Base-by-base conservation (phyloP, 2,329 filamentous ascomycete genomes). In the Fusarium subtropicale region DNA sequence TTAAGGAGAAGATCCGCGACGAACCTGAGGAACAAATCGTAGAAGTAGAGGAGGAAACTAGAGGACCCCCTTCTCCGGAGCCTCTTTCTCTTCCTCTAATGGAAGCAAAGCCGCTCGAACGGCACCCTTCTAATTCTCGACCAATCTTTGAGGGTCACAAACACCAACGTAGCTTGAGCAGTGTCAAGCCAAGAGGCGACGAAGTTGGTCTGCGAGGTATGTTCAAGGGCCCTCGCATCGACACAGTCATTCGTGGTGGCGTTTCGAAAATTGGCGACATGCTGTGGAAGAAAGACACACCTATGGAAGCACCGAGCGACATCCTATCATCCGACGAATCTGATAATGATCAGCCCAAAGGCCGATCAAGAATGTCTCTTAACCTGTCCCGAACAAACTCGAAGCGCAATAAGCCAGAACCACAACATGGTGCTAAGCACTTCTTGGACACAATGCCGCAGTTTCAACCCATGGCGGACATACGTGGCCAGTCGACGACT, bases 201-300 rank as follows among this genome's bases (percentile, higher is more conserved):
- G 79, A 81, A 39, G 60, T 75, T 42, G 76, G 79, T 16, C 51
- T 80, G 18, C 88, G 90, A 42, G 89, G 91, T 9, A 90, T 97
- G 48, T 91, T 97, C 79, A 95, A 93, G 79, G 90, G 90, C 4
- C 87, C 89, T 51, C 86, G 91, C 57, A 89, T 95, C 66, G 92
- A 93, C 64, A 91, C 88, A 31, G 85, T 93, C 31, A 87, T 97
- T 45, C 85, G 86, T 28, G 87, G 83, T 9, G 80, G 87, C 26
- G 85, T 88, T 8, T 87, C 85, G 28, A 87, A 84, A 71, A 77
- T 89, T 16, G 83, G 86, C 31, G 87, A 88, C 52, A 80, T 89
- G 54, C 69, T 89, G 24, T 88, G 87, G 85, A 85, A 83, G 68
- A 87, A 83, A 63, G 86, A 88, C 12, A 76, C 68, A 7, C 64